Base-by-base conservation (phyloP, 257 asterid genomes). In the Lavandula angustifolia region DNA sequence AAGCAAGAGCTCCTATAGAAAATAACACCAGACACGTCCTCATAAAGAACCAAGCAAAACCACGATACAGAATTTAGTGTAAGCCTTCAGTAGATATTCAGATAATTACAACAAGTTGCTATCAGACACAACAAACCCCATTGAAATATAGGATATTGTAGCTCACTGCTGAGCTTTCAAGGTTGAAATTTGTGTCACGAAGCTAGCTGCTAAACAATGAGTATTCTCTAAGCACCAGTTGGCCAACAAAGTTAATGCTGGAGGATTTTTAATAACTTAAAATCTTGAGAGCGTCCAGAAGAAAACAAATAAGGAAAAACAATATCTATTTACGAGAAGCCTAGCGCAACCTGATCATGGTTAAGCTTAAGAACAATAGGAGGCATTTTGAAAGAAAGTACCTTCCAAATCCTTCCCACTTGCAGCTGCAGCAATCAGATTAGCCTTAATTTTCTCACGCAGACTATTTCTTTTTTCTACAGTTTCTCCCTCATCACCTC, bases 371-470 rank as follows among this genome's bases (percentile, higher is more conserved):
- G 64, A 13, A 13, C 17, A 64, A 65, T n/a, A 29, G 40, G 7
- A 17, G n/a, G 1, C 10, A 40, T 43, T 32, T n/a, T 18, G 47
- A 54, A 61, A 55, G 9, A 47, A 8, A 57, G 40, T 79, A 91
- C 99, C 99, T 89, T 94, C 99, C 86, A 94, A 67, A 62, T 94
- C 97, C 86, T 90, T 94, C 67, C 99, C 97, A 81, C 86, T 90
- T 57, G 99, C 94, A 13, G 96, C 97, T 61, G 97, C 99, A 58
- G 89, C 85, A 75, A 85, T 61, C 72, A 85, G 72, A 54, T 86
- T 94, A 54, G 83, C 96, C 80, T 90, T 89, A 64, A 92, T 87
- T 78, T 79, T 79, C 71, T 80, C 73, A 4, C 99, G 94, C 61
- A 89, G 68, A 60, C 60, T 73, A 66, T 74, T 79, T 80, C 99